phyloP scores from a whole-genome alignment of 2,329 filamentous ascomycete species.

The Botrytis hyacinthi region DNA sequence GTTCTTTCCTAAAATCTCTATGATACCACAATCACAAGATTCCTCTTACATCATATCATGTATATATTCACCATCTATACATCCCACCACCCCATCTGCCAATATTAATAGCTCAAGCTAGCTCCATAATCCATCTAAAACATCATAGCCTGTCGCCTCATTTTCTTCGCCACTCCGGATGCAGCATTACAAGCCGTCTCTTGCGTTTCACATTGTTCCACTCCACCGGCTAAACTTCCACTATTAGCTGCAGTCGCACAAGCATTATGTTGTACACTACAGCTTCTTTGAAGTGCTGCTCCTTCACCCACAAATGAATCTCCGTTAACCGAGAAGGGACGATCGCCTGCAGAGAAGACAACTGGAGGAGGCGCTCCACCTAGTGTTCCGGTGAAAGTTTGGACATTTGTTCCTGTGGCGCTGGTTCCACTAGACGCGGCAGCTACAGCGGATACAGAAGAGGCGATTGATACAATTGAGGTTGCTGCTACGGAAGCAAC shows the following conservation, averaged over 20 bases:
- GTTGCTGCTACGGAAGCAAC: not conserved
- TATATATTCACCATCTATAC: not conserved
- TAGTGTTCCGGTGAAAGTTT: conserved; percentile 47
- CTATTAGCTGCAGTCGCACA: conserved; percentile 53
- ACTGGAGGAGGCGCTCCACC: conserved; percentile 49
- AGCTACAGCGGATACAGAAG: not conserved
- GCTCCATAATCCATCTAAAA: not conserved
- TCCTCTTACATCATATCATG: no score
- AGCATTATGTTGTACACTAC: conserved; percentile 46
- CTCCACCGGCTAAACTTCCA: conserved; percentile 43
- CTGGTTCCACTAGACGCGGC: conserved; percentile 19
- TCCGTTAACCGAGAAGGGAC: conserved; percentile 57
- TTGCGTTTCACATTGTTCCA: conserved; percentile 56
- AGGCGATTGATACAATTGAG: not conserved
- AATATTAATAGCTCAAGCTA: no score
- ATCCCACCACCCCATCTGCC: no score
- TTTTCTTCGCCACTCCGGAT: not conserved
- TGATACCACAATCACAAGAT: not conserved
- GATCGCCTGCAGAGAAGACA: conserved; percentile 48
- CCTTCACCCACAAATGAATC: conserved; percentile 55
- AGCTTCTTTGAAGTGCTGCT: conserved; percentile 58
- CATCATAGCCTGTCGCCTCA: not conserved
- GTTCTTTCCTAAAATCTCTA: not conserved
- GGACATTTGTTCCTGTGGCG: conserved; percentile 39
- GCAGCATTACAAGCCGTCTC: conserved; percentile 39